Evolutionary conservation across 2,329 filamentous ascomycete genomes (phyloP).

Genomic region (Immersiporthe knoxdaviesiana): DNA sequence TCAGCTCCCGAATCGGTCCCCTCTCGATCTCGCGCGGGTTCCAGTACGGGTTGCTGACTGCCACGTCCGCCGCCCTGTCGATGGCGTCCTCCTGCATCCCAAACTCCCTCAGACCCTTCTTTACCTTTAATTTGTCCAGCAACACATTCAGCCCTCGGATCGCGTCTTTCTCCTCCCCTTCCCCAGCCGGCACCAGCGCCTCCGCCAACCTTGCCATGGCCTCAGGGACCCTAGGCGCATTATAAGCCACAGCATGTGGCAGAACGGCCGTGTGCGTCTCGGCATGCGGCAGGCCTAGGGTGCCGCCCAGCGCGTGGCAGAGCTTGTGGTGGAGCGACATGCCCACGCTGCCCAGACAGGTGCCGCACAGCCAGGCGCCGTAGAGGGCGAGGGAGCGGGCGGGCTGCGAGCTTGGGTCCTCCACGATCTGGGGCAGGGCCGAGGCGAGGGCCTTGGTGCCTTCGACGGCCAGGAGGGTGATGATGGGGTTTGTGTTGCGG

Average conservation of each 20-base stretch:
- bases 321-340: slow-evolving; percentile 72
- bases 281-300: slow-evolving; percentile 66
- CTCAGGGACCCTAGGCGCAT: slow-evolving; percentile 57
- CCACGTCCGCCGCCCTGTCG: slow-evolving; percentile 59
- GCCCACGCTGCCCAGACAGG: slow-evolving; percentile 60
- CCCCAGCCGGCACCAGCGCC: slow-evolving; percentile 48
- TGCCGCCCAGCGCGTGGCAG: slow-evolving; percentile 66
- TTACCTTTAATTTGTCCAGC: slow-evolving; percentile 54
- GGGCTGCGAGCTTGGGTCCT: slow-evolving; percentile 46
- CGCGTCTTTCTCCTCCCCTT: slow-evolving; percentile 58
- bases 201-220: slow-evolving; percentile 57
- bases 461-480: slow-evolving; percentile 60
- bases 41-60: slow-evolving; percentile 59
- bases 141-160: slow-evolving; percentile 60
- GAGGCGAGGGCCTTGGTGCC: slow-evolving; percentile 57
- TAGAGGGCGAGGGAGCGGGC: slow-evolving; percentile 60
- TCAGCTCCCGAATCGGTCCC: slow-evolving; percentile 55
- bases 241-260: slow-evolving; percentile 66
- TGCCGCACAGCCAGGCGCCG: slow-evolving; percentile 67
- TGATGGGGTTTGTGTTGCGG: slow-evolving; percentile 63
- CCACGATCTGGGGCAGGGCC: slow-evolving; percentile 56
- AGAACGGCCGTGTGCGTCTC: slow-evolving; percentile 68
- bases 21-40: slow-evolving; percentile 59
- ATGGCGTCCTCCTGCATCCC: slow-evolving; percentile 63
- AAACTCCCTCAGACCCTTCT: slow-evolving; percentile 54